Conservation (phyloP, 176 grass and related monocot species). For the Aegilops bicornis region DNA sequence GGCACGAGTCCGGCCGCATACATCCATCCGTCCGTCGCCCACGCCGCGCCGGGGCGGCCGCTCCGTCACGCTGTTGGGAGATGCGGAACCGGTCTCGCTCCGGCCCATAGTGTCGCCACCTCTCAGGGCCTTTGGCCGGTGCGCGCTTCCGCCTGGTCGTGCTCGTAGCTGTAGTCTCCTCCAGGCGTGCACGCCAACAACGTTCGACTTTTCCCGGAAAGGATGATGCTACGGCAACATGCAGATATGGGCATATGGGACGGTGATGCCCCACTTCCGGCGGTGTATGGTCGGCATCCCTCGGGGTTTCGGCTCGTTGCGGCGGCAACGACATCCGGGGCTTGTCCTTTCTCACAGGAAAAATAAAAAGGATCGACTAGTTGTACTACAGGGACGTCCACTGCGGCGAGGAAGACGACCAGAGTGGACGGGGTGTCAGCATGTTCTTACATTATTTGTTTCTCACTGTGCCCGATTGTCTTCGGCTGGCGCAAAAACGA, state of each 20-base stretch:
- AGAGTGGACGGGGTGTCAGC: background rate
- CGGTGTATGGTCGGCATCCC: background rate
- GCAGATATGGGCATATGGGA: background rate
- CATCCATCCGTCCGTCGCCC: background rate
- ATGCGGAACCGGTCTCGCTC: background rate
- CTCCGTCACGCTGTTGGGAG: background rate
- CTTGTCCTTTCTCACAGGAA: background rate
- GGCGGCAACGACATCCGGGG: background rate
- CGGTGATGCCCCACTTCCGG: background rate
- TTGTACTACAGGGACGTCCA: background rate
- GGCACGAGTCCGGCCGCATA: constrained; percentile 13
- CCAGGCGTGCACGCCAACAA: background rate
- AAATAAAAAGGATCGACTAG: too few relatives aligned
- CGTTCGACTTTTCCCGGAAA: background rate
- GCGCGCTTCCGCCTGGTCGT: too few relatives aligned
- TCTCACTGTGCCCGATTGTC: background rate
- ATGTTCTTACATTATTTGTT: background rate
- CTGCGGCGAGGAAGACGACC: background rate
- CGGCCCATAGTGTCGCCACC: background rate
- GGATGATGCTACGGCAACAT: background rate
- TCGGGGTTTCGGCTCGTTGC: background rate
- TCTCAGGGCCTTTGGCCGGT: background rate
- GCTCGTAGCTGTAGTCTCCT: background rate
- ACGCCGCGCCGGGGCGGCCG: background rate
- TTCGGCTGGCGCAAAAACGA: background rate